Evolutionary conservation across 2,329 filamentous ascomycete genomes (phyloP).

Genomic region (Cladophialophora bantiana): DNA sequence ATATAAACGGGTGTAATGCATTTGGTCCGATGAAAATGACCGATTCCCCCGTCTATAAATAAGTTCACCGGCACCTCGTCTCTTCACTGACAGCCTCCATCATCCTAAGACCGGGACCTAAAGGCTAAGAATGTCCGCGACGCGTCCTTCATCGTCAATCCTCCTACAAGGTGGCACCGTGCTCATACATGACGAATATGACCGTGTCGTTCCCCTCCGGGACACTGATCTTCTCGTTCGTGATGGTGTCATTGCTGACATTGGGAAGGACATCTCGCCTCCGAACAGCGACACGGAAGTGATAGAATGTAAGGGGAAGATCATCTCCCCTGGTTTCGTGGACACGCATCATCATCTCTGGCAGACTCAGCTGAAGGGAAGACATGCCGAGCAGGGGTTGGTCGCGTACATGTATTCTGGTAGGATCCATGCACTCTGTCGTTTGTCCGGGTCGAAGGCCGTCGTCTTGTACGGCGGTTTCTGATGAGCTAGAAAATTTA

Average conservation of each 20-base stretch:
- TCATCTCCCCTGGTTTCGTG: conserved; percentile 45
- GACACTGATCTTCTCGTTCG: conserved; percentile 34
- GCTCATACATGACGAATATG: conserved; percentile 28
- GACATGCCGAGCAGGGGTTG: conserved; percentile 49
- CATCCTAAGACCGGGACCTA: not conserved
- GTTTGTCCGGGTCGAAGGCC: not conserved
- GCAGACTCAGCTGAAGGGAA: conserved; percentile 51
- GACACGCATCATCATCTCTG: conserved; percentile 52
- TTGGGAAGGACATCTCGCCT: conserved; percentile 22
- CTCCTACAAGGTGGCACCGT: conserved; percentile 35
- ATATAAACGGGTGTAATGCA: not conserved
- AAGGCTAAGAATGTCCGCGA: not conserved
- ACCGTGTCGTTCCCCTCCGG: conserved; percentile 27
- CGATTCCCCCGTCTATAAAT: not conserved
- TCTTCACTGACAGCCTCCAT: too few species aligned
- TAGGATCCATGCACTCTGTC: conserved; percentile 31
- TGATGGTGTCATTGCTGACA: conserved; percentile 24
- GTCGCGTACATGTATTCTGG: conserved; percentile 52
- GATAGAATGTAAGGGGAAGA: conserved; percentile 49
- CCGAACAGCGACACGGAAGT: conserved; percentile 39
- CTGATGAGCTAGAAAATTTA: not conserved
- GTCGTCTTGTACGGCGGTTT: not conserved
- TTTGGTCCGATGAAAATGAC: not conserved
- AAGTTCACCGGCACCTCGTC: not conserved
- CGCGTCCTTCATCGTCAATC: conserved; percentile 12